A percentile compares a stretch with the other conserved stretches of the same genome.
phyloP scores from a whole-genome alignment of 257 asterid genomes.

The Solanum boliviense region DNA sequence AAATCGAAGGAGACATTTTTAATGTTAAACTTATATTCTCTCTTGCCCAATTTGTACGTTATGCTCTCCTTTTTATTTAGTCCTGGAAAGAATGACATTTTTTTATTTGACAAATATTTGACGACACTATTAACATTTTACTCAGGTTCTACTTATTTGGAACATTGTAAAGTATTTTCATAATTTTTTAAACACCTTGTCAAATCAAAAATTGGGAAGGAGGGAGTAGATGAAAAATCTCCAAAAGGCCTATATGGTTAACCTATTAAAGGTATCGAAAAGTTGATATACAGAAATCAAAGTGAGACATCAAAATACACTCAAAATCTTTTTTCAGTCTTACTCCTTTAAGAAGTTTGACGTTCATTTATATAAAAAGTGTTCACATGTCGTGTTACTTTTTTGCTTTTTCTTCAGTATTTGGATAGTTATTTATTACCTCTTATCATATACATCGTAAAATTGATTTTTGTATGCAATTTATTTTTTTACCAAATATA shows the following conservation, averaged over 20 bases:
- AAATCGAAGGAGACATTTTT: neutral
- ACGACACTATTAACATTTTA: neutral
- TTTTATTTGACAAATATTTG: neutral
- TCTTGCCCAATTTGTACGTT: neutral
- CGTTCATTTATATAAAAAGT: neutral
- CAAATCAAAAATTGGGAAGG: neutral
- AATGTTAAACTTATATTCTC: neutral
- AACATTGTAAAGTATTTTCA: neutral
- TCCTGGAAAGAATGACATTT: neutral
- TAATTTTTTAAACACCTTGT: neutral
- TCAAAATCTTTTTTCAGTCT: neutral
- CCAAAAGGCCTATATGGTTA: neutral
- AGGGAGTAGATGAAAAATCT: neutral
- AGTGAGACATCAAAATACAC: neutral
- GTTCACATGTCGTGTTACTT: neutral
- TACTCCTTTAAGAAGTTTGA: neutral
- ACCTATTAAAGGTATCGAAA: neutral
- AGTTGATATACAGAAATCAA: neutral
- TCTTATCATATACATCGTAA: neutral
- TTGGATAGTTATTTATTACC: neutral
- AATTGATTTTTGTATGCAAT: neutral
- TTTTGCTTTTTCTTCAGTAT: neutral
- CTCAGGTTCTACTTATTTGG: neutral
- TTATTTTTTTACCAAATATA: neutral
- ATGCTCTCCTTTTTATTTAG: accelerated